A percentile compares a stretch with the other conserved stretches of the same genome.
Evolutionary conservation across 176 grass and related monocot genomes (phyloP).

Genomic region (Musa troglodytarum): DNA sequence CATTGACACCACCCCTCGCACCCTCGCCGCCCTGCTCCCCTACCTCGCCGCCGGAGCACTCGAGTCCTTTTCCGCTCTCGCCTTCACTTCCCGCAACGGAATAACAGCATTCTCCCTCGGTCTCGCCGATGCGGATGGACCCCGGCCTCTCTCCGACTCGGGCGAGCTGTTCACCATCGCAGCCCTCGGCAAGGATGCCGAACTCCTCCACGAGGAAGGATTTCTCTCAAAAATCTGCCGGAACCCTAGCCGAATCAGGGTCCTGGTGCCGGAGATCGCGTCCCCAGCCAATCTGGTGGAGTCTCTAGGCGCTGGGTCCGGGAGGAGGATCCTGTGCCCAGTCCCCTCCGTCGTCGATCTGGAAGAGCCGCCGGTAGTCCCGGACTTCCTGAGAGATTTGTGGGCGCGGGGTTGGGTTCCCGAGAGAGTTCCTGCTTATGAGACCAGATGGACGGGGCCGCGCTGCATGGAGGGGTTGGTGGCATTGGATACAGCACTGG

Average conservation of each 20-base stretch:
- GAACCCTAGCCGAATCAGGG: slow-evolving; percentile 18
- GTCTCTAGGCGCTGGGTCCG: slow-evolving; percentile 43
- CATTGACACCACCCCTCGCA: slow-evolving; percentile 36
- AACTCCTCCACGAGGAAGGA: slow-evolving; percentile 33
- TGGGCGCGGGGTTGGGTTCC: slow-evolving; percentile 46
- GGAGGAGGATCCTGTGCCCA: slow-evolving; percentile 53
- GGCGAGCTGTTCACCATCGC: slow-evolving; percentile 41
- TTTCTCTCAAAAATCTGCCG: slow-evolving; percentile 43
- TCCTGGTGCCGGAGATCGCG: slow-evolving; percentile 50
- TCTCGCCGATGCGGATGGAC: slow-evolving; percentile 10
- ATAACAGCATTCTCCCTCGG: slow-evolving; percentile 63
- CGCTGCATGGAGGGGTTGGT: slow-evolving; percentile 34
- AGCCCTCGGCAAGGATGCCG: slow-evolving; percentile 60
- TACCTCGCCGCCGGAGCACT: slow-evolving; percentile 39
- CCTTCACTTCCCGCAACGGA: slow-evolving; percentile 79
- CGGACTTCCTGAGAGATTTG: slow-evolving; percentile 39
- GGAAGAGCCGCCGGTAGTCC: slow-evolving; percentile 54
- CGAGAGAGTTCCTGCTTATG: slow-evolving; percentile 48
- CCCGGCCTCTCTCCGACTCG: slow-evolving; percentile 23
- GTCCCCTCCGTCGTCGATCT: slow-evolving; percentile 53
- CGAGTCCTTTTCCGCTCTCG: slow-evolving; percentile 51
- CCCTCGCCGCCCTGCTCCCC: slow-evolving; percentile 33
- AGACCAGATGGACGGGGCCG: slow-evolving; percentile 57
- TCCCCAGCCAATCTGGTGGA: slow-evolving; percentile 46
- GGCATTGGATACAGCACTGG: slow-evolving; percentile 20